Conservation (phyloP, 1,139 yeast species). For the Candida pseudoviswanathii region DNA sequence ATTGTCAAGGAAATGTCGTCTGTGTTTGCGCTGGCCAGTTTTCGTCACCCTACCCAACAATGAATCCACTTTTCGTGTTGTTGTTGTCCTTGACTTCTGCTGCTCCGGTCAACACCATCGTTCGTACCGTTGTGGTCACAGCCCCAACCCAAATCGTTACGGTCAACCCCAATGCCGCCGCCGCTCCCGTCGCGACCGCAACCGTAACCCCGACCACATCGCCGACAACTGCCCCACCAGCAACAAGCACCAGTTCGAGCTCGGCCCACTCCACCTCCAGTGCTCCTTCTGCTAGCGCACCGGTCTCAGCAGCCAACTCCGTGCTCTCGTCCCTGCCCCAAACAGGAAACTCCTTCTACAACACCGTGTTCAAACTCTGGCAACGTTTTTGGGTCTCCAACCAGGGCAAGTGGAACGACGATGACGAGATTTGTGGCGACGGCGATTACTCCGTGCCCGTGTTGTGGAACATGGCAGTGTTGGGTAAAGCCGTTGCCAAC, state of each 20-base stretch:
- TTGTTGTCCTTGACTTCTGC: not conserved
- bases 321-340: slow-evolving; percentile 6
- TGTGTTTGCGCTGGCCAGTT: no score
- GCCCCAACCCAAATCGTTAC: slow-evolving; percentile 5
- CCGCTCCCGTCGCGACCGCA: not conserved
- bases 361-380: slow-evolving; percentile 21
- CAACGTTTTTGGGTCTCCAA: slow-evolving; percentile 23
- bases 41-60: not conserved
- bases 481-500: slow-evolving; percentile 25
- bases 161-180: not conserved
- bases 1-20: no score
- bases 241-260: slow-evolving; percentile 3
- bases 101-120: slow-evolving; percentile 1
- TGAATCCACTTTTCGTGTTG: not conserved
- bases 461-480: slow-evolving; percentile 32
- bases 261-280: no score
- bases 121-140: slow-evolving; percentile 5
- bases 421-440: slow-evolving; percentile 16
- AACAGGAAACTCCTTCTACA: slow-evolving; percentile 8
- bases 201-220: no score
- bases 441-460: slow-evolving; percentile 16
- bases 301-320: not conserved
- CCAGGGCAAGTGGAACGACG: slow-evolving; percentile 23
- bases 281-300: slow-evolving; percentile 8
- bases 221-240: not conserved